Conservation (phyloP, 169 alveolate genomes). For the Plasmodium cynomolgi region DNA sequence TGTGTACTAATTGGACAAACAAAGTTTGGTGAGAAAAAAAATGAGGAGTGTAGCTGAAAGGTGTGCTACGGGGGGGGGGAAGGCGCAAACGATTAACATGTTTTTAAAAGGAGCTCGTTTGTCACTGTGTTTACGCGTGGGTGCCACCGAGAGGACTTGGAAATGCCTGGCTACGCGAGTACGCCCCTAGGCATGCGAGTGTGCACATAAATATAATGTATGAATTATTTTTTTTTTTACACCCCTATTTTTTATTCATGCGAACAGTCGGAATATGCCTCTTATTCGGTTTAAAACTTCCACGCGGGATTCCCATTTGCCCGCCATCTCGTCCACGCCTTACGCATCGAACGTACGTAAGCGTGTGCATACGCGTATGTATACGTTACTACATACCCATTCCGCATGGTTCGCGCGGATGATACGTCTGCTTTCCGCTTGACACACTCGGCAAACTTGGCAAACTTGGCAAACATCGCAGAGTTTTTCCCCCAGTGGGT, state of each 20-base stretch:
- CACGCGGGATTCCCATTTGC: not conserved
- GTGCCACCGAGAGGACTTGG: not conserved
- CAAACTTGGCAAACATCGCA: not conserved
- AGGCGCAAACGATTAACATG: not conserved
- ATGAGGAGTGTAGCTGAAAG: not conserved
- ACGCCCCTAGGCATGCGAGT: not conserved
- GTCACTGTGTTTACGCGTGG: not conserved
- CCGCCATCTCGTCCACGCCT: not conserved
- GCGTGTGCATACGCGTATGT: not conserved
- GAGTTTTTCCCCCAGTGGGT: not conserved
- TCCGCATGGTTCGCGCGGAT: not conserved
- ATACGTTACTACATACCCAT: not conserved
- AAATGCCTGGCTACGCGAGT: not conserved
- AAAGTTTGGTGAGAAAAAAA: not conserved
- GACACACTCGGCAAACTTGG: not conserved
- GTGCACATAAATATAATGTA: not conserved
- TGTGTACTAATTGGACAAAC: not conserved
- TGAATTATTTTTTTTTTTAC: no score
- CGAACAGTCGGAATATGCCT: not conserved
- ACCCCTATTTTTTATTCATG: not conserved
- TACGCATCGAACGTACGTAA: not conserved
- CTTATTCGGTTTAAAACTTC: not conserved
- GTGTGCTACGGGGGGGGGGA: not conserved
- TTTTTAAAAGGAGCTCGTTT: not conserved
- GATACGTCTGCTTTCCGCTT: not conserved